phyloP scores from a whole-genome alignment of 306 rosid genomes.

The Leucaena leucocephala region DNA sequence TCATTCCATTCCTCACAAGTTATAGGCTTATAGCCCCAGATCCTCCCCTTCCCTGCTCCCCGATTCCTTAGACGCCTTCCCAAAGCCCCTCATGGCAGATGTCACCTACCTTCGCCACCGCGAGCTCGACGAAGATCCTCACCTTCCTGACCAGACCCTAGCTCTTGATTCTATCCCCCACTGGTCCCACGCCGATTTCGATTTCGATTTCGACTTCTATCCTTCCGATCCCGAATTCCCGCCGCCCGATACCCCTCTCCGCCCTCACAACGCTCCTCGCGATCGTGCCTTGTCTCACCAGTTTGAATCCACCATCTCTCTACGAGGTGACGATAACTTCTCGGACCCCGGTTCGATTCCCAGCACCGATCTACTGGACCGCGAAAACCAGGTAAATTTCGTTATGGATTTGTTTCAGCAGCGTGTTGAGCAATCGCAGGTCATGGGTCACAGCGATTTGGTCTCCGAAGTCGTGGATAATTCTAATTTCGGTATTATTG shows the following conservation, averaged over 20 bases:
- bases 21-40: neutral
- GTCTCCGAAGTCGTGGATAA: conserved; percentile 39
- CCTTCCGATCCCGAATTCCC: conserved; percentile 46
- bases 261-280: conserved; percentile 20
- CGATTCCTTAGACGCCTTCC: too few relatives aligned
- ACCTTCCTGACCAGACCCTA: conserved; percentile 25
- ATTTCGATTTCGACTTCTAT: conserved; percentile 49
- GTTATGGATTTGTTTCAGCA: conserved; percentile 88
- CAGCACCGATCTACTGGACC: conserved; percentile 47
- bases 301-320: conserved; percentile 30
- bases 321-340: conserved; percentile 16
- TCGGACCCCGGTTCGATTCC: conserved; percentile 41
- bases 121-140: conserved; percentile 42
- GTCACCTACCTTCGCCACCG: conserved; percentile 41
- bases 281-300: conserved; percentile 30
- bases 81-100: neutral
- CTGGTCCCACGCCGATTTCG: conserved; percentile 41
- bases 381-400: conserved; percentile 67
- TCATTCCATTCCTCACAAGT: neutral
- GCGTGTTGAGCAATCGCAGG: conserved; percentile 82
- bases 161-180: conserved; percentile 35
- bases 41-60: neutral
- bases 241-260: conserved; percentile 32
- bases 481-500: conserved; percentile 53
- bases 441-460: conserved; percentile 41